Base-by-base conservation (phyloP, 2,329 filamentous ascomycete species). In the Cryphonectria naterciae region DNA sequence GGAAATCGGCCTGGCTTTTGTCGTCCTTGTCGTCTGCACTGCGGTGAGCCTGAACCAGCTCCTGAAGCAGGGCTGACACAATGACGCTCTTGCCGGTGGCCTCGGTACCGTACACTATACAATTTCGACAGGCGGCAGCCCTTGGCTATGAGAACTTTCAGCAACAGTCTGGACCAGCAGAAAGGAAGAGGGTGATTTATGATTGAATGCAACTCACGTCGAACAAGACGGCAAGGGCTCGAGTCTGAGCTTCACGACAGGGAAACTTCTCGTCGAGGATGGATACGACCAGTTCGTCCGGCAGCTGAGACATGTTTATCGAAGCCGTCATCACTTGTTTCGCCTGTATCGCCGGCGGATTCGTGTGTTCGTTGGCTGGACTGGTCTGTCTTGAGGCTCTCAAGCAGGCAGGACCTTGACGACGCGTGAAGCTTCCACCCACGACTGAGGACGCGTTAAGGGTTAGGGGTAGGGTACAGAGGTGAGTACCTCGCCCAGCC, bases 41-140 rank as follows among this genome's bases (percentile, higher is more conserved):
- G 46, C 28, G 13, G n/a, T 25, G 64, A 19, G 73, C 19, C 22
- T 75, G 68, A n/a, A 74, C 77, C 17, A 87, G 82, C 0, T 78
- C 77, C 39, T 86, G 78, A 2, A 97, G 86, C 22, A 94, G 86
- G 3, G 86, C 85, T 70, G 85, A 84, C 4, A 91, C 85, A 66
- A 97, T 86, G 64, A 88, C 88, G 43, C 90, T 93, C 82, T 98
- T 98, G 56, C 94, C 95, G 0, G 95, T 97, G 2, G 94, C 92
- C 77, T 95, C 91, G 41, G 94, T 89, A 66, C 96, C 96, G 79
- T 98, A 91, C 65, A 97, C 81, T 32, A 98, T 89, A 15, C 98
- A 80, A 72, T 93, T 92, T 15, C 89, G 85, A 70, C 92, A 92
- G 70, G 89, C 91, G 41, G 93, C 91, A n/a, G 91, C 85, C 63